phyloP scores from a whole-genome alignment of 1,284 basidiomycete genomes.

The Sporisorium reilianum region DNA sequence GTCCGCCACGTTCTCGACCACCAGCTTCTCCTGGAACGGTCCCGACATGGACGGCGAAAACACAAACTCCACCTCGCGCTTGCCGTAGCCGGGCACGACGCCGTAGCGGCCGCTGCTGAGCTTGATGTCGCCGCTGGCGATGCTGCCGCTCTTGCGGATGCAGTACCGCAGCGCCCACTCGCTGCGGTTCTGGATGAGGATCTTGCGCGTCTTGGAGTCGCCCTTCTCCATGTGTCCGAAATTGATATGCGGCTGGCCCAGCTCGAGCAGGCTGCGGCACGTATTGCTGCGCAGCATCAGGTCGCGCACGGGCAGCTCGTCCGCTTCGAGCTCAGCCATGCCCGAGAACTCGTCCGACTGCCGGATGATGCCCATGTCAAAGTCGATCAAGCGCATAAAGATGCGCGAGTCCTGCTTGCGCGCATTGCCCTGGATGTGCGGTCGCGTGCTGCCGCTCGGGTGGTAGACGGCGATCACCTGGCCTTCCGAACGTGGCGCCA shows the following conservation, averaged over 20 bases:
- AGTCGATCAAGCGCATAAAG: slow-evolving; percentile 71
- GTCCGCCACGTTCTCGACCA: slow-evolving; percentile 72
- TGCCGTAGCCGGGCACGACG: slow-evolving; percentile 72
- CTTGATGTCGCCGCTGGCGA: slow-evolving; percentile 72
- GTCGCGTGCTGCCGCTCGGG: slow-evolving; percentile 71
- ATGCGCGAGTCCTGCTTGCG: slow-evolving; percentile 72
- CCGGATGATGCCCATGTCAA: slow-evolving; percentile 67
- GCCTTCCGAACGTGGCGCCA: slow-evolving; percentile 67
- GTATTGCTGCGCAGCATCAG: slow-evolving; percentile 71
- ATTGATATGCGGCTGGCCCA: slow-evolving; percentile 73
- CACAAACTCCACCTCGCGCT: slow-evolving; percentile 72
- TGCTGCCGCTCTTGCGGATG: slow-evolving; percentile 73
- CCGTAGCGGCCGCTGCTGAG: slow-evolving; percentile 72
- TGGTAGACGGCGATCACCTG: slow-evolving; percentile 72
- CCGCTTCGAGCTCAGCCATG: slow-evolving; percentile 62
- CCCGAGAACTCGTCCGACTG: slow-evolving; percentile 56
- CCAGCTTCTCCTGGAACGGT: slow-evolving; percentile 72
- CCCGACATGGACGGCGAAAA: slow-evolving; percentile 70
- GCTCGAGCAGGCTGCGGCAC: slow-evolving; percentile 71
- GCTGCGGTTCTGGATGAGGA: slow-evolving; percentile 72
- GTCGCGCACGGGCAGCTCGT: slow-evolving; percentile 72
- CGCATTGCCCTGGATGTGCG: slow-evolving; percentile 70
- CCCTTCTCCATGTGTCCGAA: slow-evolving; percentile 73
- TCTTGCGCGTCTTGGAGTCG: slow-evolving; percentile 71
- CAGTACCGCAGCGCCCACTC: slow-evolving; percentile 72